Base-by-base conservation (phyloP, 495 filamentous ascomycete species). In the Pyrenopolyporus hunteri region DNA sequence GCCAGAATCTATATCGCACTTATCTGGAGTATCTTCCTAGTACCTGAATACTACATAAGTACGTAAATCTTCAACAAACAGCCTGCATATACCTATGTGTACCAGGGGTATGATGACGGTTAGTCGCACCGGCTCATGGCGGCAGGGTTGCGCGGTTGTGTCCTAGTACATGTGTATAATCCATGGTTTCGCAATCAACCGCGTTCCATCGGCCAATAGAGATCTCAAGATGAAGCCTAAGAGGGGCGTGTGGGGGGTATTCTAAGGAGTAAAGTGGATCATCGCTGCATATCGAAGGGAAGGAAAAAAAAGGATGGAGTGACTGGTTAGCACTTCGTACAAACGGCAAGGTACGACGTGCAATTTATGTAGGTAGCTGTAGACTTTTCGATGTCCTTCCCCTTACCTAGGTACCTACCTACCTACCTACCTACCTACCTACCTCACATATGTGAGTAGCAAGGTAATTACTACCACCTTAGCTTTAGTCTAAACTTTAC, bases 281-380 rank as follows among this genome's bases (percentile, higher is more conserved):
- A 43, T 36, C 47, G 29, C 47, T 39, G 47, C 32, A 47, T 53
- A 36, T 52, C 36, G 16, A 13, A 32, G 31, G 45, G 51, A 59
- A 46, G 28, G 43, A 26, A 17, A 31, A 29, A 55, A 54, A 52
- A 36, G 37, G 50, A 65, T 56, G 39, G 25, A 52, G 50, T 45
- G 13, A n/a, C n/a, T n/a, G n/a, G n/a, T n/a, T n/a, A n/a, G n/a
- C n/a, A n/a, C n/a, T 16, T 16, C 31, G 4, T 63, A 51, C 62
- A 65, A 65, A 65, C 62, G n/a, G 62, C 62, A 64, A 59, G 61
- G 55, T 64, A 64, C 60, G 60, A 64, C 48, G n/a, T 64, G 48
- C 35, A 58, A 19, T 37, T 23, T 42, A 40, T 47, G 55, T 64
- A 64, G 56, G 55, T 64, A 64, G 56, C 49, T 65, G 56, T 50